Base-by-base conservation (phyloP, 495 filamentous ascomycete genomes). In the Tuber indicum region DNA sequence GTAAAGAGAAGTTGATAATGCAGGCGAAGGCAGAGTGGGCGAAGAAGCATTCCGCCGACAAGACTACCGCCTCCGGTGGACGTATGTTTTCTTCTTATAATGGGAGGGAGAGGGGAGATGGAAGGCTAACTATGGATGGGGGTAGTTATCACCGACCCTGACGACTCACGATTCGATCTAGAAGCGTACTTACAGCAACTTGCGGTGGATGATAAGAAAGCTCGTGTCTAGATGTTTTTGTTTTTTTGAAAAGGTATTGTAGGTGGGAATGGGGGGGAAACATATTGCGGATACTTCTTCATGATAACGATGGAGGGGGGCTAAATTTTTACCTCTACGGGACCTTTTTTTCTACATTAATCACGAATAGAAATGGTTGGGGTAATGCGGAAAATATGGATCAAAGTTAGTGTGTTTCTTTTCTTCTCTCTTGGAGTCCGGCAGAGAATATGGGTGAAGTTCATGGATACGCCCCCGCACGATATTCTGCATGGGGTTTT, bases 11-110 rank as follows among this genome's bases (percentile, higher is more conserved):
- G 72, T 87, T 98, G 86, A 97, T 98, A 87, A 86, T 90, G 80
- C 87, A 97, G 87, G 96, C 96, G 77, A 97, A 96, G 89, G 90
- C 90, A 72, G 94, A 93, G 85, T 99, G 91, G 87, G 87, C 88
- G 82, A 94, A 92, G 89, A 90, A 90, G 87, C 91, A 89, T 76
- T 87, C 90, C 74, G 82, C 87, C 80, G 85, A 89, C 81, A 81
- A 72, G 62, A 52, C 78, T 47, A 74, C 71, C 62, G 66, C 70
- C 62, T 85, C 87, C 77, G 87, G 87, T 62, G 89, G 87, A 79
- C 83, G 91, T 93, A 90, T 83, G 91, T 90, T 81, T 75, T 26
- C n/a, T 26, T 79, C 46, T 17, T 49, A 32, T 10, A n/a, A 62
- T 26, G 2, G 52, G 3, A 45, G 66, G 2, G 39, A 41, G 41